Base-by-base conservation (phyloP, 2,329 filamentous ascomycete genomes). In the Proliferodiscus dingleyae region DNA sequence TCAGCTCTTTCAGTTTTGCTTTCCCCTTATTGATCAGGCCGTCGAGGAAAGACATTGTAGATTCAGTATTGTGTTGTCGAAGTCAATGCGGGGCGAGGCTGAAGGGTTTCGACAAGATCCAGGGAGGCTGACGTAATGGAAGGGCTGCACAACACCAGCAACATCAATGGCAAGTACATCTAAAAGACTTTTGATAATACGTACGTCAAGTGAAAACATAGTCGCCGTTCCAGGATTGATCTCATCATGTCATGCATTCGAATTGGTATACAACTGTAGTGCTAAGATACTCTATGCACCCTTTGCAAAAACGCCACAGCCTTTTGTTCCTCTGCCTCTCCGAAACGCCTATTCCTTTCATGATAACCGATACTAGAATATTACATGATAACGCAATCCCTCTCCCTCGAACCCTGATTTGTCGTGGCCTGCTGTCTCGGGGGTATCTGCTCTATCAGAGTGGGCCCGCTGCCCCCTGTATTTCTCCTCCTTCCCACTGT, bases 371-470 rank as follows among this genome's bases (percentile, higher is more conserved):
- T 30, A 11, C 11, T 30, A 32, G 3, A 5, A 9, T 13, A 16
- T 49, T 23, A 61, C 57, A 60, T 60, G 37, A 60, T 38, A 41
- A 53, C 40, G 50, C 58, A 61, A 42, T 60, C 57, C 36, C 47
- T 58, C 5, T 59, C 55, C 34, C 46, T 54, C 26, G n/a, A n/a
- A n/a, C n/a, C n/a, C n/a, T n/a, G n/a, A n/a, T 28, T 39, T 7
- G 32, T 42, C 15, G 33, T 39, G 21, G 36, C 37, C 16, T 53
- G 22, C 54, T 48, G n/a, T 55, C 29, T 59, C 52, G 50, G 53
- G 19, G 57, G 55, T 37, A 54, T 50, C 39, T 53, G 50, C 18
- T 54, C 55, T 5, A 50, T 33, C 13, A 50, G 30, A 24, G 49
- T 52, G 4, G 43, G 47, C 18, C 43, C 38, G 7, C 38, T 50